phyloP scores from a whole-genome alignment of 2,329 filamentous ascomycete species.

The Hawksworthiomyces lignivorus region DNA sequence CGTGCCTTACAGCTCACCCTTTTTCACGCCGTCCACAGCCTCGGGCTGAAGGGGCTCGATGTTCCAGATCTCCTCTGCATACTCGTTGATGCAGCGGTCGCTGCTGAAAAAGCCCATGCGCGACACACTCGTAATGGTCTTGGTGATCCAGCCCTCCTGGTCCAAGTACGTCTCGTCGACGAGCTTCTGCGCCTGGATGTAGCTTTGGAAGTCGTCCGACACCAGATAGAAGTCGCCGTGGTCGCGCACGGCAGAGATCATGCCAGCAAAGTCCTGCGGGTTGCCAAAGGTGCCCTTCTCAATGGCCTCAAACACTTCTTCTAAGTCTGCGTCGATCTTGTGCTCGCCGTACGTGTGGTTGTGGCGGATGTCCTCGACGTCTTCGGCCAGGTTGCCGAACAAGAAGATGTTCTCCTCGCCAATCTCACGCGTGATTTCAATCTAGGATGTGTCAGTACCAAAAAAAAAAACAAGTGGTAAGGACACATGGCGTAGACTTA shows the following conservation, averaged over 20 bases:
- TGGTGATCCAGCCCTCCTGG: slow-evolving; percentile 85
- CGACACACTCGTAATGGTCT: slow-evolving; percentile 80
- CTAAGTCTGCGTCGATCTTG: slow-evolving; percentile 66
- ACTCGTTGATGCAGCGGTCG: slow-evolving; percentile 93
- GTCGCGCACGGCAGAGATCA: slow-evolving; percentile 77
- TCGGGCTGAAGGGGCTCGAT: slow-evolving; percentile 65
- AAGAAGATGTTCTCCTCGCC: slow-evolving; percentile 97
- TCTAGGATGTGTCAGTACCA: slow-evolving; percentile 40
- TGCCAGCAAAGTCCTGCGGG: slow-evolving; percentile 66
- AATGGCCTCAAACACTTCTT: slow-evolving; percentile 78
- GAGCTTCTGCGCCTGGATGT: slow-evolving; percentile 80
- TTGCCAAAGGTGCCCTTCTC: slow-evolving; percentile 75
- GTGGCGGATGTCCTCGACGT: slow-evolving; percentile 93
- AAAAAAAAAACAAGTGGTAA: background rate
- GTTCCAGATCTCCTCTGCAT: slow-evolving; percentile 97
- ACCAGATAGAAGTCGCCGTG: slow-evolving; percentile 98
- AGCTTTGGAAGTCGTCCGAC: slow-evolving; percentile 94
- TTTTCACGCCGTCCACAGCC: slow-evolving; percentile 15
- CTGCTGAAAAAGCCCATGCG: slow-evolving; percentile 97
- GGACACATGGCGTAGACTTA: slow-evolving; percentile 37
- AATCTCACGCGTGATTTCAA: slow-evolving; percentile 95
- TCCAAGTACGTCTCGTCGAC: slow-evolving; percentile 90
- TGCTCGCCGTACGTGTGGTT: slow-evolving; percentile 77
- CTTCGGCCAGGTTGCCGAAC: slow-evolving; percentile 90
- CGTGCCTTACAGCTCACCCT: slow-evolving; percentile 11